Conservation (phyloP, 148 eudicot species). For the Arctostaphylos glauca region DNA sequence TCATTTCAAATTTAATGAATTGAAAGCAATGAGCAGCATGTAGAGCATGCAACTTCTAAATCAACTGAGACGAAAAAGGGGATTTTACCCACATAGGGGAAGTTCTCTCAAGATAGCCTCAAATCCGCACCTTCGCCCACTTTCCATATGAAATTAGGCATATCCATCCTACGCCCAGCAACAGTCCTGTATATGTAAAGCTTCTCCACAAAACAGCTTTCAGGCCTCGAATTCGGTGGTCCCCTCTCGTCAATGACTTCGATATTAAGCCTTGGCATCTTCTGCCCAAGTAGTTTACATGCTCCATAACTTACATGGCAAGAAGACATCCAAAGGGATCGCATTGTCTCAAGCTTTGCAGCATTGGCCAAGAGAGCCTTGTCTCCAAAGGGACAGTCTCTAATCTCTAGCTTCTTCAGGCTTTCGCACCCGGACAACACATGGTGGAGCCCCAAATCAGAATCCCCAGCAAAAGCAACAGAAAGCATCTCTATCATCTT, state of each 20-base stretch:
- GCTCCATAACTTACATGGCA: constrained; percentile 80
- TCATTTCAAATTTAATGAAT: constrained; percentile 15
- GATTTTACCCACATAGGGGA: neutral
- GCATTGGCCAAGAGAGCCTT: constrained; percentile 73
- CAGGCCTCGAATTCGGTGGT: constrained; percentile 41
- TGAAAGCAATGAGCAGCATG: neutral
- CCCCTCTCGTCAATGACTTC: constrained; percentile 86
- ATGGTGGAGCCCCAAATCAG: constrained; percentile 73
- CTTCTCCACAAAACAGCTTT: constrained; percentile 62
- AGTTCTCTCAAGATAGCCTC: constrained; percentile 19
- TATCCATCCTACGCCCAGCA: constrained; percentile 70
- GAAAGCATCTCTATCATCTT: constrained; percentile 92
- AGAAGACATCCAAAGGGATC: constrained; percentile 99
- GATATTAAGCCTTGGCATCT: constrained; percentile 78
- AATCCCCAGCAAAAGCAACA: constrained; percentile 82
- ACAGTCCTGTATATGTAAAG: constrained; percentile 76
- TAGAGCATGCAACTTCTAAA: constrained; percentile 17
- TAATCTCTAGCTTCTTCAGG: constrained; percentile 73
- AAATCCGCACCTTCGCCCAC: constrained; percentile 32
- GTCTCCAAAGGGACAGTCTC: constrained; percentile 95
- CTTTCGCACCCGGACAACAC: constrained; percentile 81
- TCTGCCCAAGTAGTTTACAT: constrained; percentile 73
- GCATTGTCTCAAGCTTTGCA: constrained; percentile 91
- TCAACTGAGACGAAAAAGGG: neutral
- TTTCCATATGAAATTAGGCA: constrained; percentile 66